Evolutionary conservation across 1,139 yeast species (phyloP), one percentile per base, ranked within the genome.

Genomic region (Sugiyamaella pinicola): DNA sequence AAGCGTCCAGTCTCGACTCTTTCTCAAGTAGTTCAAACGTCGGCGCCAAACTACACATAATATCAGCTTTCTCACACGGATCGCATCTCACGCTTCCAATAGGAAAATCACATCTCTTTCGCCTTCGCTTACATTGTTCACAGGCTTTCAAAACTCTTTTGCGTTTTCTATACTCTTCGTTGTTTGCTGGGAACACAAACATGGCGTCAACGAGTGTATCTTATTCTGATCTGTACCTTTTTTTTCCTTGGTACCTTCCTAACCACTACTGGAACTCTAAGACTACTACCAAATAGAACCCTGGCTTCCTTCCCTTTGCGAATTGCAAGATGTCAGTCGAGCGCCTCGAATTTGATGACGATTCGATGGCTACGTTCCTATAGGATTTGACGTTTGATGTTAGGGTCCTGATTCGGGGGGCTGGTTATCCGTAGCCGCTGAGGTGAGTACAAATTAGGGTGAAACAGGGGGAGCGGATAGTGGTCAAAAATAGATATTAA

Each of bases 171-270:
- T 80, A 80, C 62, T 73, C 79, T 35, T 75, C 73, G 64, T 80
- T 75, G 63, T 80, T 80, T n/a, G 84, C 84, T 2, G 84, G 84
- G 58, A 80, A 80, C 47, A 80, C 84, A 64, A 74, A 75, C 81
- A 79, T 79, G 35, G 33, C 18, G 29, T n/a, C n/a, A n/a, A n/a
- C n/a, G n/a, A n/a, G n/a, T n/a, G n/a, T n/a, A n/a, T n/a, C n/a
- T n/a, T n/a, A n/a, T n/a, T n/a, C n/a, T n/a, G 15, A 17, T 29
- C 17, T 37, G 37, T 5, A 8, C n/a, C 35, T 13, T n/a, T 13
- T 31, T 13, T 31, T 12, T 12, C n/a, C 9, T 24, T 24, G 18
- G 41, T 37, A 24, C 8, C 28, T 6, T 24, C 9, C 28, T 6
- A 24, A 6, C 9, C 28, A 6, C 28, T 24, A n/a, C n/a, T n/a